Evolutionary conservation across 805 yeast species (phyloP).

Genomic region (Kurtzmaniella fragi): DNA sequence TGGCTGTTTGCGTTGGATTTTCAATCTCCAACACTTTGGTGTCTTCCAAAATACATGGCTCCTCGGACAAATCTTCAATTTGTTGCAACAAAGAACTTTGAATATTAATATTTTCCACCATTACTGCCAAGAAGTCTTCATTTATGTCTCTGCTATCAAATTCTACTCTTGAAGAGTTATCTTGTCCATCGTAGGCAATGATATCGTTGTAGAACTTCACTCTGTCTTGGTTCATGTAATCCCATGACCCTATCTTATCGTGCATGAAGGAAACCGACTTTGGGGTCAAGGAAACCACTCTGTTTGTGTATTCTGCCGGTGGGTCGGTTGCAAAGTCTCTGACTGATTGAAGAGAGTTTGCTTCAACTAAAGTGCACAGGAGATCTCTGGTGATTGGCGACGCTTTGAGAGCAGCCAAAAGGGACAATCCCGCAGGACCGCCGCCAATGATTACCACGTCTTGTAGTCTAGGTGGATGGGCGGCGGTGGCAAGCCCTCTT

Average conservation of each 20-base stretch:
- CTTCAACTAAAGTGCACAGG: slow-evolving; percentile 70
- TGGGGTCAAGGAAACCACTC: slow-evolving; percentile 86
- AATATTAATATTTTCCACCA: slow-evolving; percentile 84
- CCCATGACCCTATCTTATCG: slow-evolving; percentile 69
- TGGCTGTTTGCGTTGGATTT: slow-evolving; percentile 9
- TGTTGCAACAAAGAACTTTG: slow-evolving; percentile 67
- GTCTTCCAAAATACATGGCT: slow-evolving; percentile 50
- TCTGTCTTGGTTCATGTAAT: slow-evolving; percentile 61
- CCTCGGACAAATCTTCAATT: slow-evolving; percentile 24
- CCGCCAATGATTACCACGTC: slow-evolving; percentile 93
- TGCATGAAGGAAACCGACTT: slow-evolving; percentile 62
- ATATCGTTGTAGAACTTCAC: slow-evolving; percentile 76
- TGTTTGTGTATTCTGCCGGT: slow-evolving; percentile 58
- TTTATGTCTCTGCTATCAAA: slow-evolving; percentile 57
- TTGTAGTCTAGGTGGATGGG: slow-evolving; percentile 11
- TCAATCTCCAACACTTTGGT: slow-evolving; percentile 61
- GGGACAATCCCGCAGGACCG: slow-evolving; percentile 93
- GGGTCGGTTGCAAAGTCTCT: slow-evolving; percentile 40
- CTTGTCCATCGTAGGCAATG: slow-evolving; percentile 79
- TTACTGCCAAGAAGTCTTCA: slow-evolving; percentile 50
- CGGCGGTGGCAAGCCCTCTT: not conserved
- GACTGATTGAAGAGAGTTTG: slow-evolving; percentile 51
- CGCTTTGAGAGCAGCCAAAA: slow-evolving; percentile 74
- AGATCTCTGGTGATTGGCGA: slow-evolving; percentile 59
- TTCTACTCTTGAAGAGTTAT: slow-evolving; percentile 57